Base-by-base conservation (phyloP, 1,284 basidiomycete species). In the Heterobasidion annosum region DNA sequence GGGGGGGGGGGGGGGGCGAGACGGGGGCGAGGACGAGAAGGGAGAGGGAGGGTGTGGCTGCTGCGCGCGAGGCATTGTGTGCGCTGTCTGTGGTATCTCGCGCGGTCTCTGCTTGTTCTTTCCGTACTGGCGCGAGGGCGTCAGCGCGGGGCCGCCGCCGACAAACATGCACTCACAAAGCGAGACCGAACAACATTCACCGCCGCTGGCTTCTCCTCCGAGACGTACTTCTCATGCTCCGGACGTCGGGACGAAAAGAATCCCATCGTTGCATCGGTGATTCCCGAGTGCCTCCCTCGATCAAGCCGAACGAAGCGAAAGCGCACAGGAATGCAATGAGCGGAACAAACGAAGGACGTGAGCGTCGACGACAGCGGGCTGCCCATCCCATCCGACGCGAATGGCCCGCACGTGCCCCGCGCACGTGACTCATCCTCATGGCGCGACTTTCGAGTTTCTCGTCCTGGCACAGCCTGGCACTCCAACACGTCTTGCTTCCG, bases 171-270 rank as follows among this genome's bases (percentile, higher is more conserved):
- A 79, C 84, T 65, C 66, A 88, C 86, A 63, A 88, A 85, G 70
- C 84, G 76, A 60, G 86, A 85, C 63, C 86, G 84, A 59, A 88
- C 81, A 64, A 83, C 79, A 58, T 78, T 73, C 51, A 82, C 77
- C 61, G 25, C 25, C 25, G 82, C 77, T 46, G 79, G 73, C 64
- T 67, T 72, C 62, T 76, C 74, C 35, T 56, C 51, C 49, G 56
- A 55, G 42, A 66, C 62, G 51, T 65, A 57, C 51, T 64, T 13
- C 43, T 60, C 56, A 8, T 52, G 62, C 54, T 70, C 65, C 56
- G 68, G 51, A 62, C 68, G 69, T 62, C 71, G 63, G 55, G 70
- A 70, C 58, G 71, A 72, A 63, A 74, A 74, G 63, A 74, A 73
- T 56, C 70, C 72, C 72, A 74, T 74, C 62, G 16, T 16, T 34